These are phyloP conservation scores for Boletus pseudo-olivaceus DNA, from an alignment of 768 basidiomycete genomes.

Conservation along the genomic window DNA sequence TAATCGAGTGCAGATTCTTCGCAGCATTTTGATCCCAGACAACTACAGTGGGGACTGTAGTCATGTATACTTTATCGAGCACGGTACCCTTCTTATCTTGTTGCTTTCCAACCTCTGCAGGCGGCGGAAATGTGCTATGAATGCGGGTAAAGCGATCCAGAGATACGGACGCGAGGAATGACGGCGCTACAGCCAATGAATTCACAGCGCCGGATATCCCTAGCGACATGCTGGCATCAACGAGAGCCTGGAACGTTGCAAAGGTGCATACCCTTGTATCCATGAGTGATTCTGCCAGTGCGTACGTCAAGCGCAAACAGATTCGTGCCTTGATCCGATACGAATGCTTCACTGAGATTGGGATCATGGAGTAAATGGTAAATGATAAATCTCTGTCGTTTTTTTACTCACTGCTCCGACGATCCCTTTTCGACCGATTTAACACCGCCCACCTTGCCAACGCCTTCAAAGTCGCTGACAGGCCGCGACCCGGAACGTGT, in stretches of 20 bases:
- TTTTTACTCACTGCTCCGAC: slow-evolving; percentile 56
- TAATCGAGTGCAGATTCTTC: slow-evolving; percentile 9
- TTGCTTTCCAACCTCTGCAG: slow-evolving; percentile 42
- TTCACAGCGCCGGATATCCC: slow-evolving; percentile 70
- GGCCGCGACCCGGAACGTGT: slow-evolving; percentile 66
- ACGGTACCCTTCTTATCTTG: slow-evolving; percentile 58
- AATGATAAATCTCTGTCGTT: not conserved
- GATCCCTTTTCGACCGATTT: slow-evolving; percentile 54
- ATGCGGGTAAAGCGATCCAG: slow-evolving; percentile 70
- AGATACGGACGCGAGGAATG: slow-evolving; percentile 55
- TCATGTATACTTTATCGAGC: slow-evolving; percentile 61
- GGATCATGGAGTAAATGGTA: not conserved
- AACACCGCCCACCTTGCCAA: slow-evolving; percentile 62
- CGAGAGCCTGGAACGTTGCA: not conserved
- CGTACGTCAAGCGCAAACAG: slow-evolving; percentile 67
- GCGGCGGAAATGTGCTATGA: slow-evolving; percentile 58
- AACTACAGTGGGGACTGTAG: slow-evolving; percentile 56
- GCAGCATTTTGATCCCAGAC: slow-evolving; percentile 53
- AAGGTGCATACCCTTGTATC: slow-evolving; percentile 55
- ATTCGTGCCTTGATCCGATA: slow-evolving; percentile 62
- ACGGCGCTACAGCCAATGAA: slow-evolving; percentile 56
- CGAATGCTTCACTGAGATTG: slow-evolving; percentile 57
- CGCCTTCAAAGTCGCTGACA: slow-evolving; percentile 58
- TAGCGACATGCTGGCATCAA: slow-evolving; percentile 22
- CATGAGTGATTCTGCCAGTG: slow-evolving; percentile 58